Evolutionary conservation across 2,329 filamentous ascomycete genomes (phyloP), one percentile per base, ranked within the genome.

Genomic region (Colletotrichum tropicale): DNA sequence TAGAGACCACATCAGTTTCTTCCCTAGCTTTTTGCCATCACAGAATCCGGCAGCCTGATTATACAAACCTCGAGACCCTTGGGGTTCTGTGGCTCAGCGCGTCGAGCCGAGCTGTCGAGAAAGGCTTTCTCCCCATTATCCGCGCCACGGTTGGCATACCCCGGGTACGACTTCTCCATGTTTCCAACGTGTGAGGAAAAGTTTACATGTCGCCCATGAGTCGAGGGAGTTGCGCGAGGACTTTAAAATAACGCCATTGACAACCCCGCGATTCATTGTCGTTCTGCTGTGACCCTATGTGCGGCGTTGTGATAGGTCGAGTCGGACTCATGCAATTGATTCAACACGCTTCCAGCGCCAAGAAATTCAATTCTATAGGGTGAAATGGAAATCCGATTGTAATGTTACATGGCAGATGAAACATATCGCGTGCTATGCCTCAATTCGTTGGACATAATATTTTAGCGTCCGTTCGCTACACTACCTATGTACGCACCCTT

Each of bases 401-500:
- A 52, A 52, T n/a, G 43, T 52, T 52, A 52, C n/a, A 52, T 52
- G 43, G 10, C 43, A 52, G 43, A 13, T 52, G 43, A 52, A 21
- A 52, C 43, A 8, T 13, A 13, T 21, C 10, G n/a, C 2, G n/a
- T 52, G 43, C 43, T 13, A 52, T 52, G n/a, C 1, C 13, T 52
- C n/a, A 52, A 52, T 52, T 52, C 43, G 43, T 13, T 52, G 0
- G 43, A 52, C 43, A 52, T 52, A 21, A 52, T 13, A 21, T 52
- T 52, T 21, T 52, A 13, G 43, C 43, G 43, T 52, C 1, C 43
- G n/a, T 52, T 48, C 6, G 38, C 18, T 48, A 48, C 38, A 52
- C 0, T n/a, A n/a, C n/a, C n/a, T n/a, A n/a, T n/a, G n/a, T 12
- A 4, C 3, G 38, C 5, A n/a, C 9, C 18, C 8, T 48, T 18